A percentile compares a stretch with the other conserved stretches of the same genome.
These are phyloP conservation scores for Boletus reticuloceps DNA, from an alignment of 768 basidiomycete species.

Conservation along the genomic window DNA sequence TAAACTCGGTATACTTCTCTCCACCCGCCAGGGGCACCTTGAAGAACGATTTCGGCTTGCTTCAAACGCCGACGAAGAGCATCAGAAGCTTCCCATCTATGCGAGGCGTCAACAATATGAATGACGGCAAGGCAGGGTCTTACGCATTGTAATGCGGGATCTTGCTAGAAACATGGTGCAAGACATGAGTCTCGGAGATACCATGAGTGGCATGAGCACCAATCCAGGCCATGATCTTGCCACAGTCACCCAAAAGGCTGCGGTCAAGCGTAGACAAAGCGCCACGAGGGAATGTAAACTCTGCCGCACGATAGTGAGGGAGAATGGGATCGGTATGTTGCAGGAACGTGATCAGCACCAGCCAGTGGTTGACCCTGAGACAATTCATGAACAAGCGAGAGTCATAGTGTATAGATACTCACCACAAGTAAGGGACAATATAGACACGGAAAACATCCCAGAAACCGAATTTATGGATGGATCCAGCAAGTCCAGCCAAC, in stretches of 20 bases:
- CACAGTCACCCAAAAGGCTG: constrained; percentile 72
- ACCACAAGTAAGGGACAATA: constrained; percentile 86
- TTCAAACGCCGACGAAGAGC: constrained; percentile 77
- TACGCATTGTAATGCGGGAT: constrained; percentile 93
- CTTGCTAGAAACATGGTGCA: constrained; percentile 91
- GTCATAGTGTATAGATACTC: constrained; percentile 1
- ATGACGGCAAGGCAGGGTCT: constrained; percentile 16
- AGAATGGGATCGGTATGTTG: constrained; percentile 97
- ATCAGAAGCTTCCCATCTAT: constrained; percentile 84
- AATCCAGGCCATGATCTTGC: constrained; percentile 78
- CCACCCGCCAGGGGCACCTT: constrained; percentile 77
- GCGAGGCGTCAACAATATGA: background rate
- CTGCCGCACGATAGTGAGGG: constrained; percentile 86
- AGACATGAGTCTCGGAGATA: constrained; percentile 91
- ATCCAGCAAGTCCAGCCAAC: constrained; percentile 55
- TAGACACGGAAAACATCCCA: constrained; percentile 75
- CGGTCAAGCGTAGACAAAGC: constrained; percentile 92
- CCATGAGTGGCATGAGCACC: constrained; percentile 86
- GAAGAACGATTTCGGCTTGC: constrained; percentile 55
- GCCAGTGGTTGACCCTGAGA: constrained; percentile 84
- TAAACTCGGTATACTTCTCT: constrained; percentile 75
- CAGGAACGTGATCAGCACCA: constrained; percentile 94
- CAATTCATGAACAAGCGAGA: background rate
- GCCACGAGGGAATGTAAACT: constrained; percentile 93
- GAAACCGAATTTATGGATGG: constrained; percentile 64